phyloP scores from a whole-genome alignment of 2,329 filamentous ascomycete genomes.

The Penicillium freii region DNA sequence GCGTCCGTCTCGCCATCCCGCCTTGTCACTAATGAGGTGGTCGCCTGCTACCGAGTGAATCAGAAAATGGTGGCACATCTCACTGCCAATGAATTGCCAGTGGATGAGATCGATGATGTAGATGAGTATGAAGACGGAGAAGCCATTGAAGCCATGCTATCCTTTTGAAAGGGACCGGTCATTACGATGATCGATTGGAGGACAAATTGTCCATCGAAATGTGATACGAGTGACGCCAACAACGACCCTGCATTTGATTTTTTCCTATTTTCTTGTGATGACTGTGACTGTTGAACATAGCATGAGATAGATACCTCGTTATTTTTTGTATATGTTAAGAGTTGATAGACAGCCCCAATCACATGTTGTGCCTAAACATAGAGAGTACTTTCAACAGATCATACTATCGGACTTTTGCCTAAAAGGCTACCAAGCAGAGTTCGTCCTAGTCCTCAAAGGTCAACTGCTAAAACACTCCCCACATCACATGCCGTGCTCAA shows the following conservation, averaged over 20 bases:
- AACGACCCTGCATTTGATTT: slow-evolving; percentile 5
- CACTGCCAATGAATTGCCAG: slow-evolving; percentile 20
- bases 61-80: slow-evolving; percentile 32
- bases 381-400: neutral
- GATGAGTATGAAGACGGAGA: slow-evolving; percentile 33
- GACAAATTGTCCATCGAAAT: slow-evolving; percentile 30
- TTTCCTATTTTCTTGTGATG: slow-evolving; percentile 10
- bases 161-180: slow-evolving; percentile 12
- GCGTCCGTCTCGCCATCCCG: slow-evolving; percentile 25
- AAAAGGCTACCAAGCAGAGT: neutral
- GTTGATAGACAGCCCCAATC: neutral
- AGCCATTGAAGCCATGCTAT: slow-evolving; percentile 30
- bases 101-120: slow-evolving; percentile 11
- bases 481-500: slow-evolving; percentile 5
- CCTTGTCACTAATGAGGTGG: slow-evolving; percentile 27
- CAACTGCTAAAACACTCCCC: neutral
- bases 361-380: neutral
- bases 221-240: slow-evolving; percentile 5
- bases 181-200: slow-evolving; percentile 21
- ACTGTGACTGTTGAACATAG: neutral
- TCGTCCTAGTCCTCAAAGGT: neutral
- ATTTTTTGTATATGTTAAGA: neutral
- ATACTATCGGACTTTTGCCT: neutral
- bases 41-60: slow-evolving; percentile 34
- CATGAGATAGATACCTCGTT: neutral